Base-by-base conservation (phyloP, 2,329 filamentous ascomycete genomes). In the Ambrosiella xylebori region DNA sequence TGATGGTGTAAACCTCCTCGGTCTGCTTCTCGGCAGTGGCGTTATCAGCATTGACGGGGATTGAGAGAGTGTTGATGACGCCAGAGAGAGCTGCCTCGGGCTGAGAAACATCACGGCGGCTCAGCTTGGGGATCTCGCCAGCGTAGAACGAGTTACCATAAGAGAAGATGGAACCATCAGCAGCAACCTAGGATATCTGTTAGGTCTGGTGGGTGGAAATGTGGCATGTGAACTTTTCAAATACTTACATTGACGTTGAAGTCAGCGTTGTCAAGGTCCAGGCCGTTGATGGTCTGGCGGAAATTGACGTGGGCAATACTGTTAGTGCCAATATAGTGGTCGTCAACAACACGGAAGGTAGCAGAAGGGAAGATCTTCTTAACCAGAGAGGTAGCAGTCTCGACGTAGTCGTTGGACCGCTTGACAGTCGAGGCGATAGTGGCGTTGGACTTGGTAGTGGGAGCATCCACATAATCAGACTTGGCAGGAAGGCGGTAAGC, bases 261-360 rank as follows among this genome's bases (percentile, higher is more conserved):
- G 64, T 79, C 76, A 0, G 75, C 76, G 63, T 81, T 81, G 63
- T 81, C 79, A 60, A 82, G 74, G 61, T 81, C 79, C 27, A 81
- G 65, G 1, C 74, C 78, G 57, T 80, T 75, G 6, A 71, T 68
- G 0, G 77, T 81, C 67, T 82, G 79, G 67, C 76, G 78, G 64
- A 81, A 79, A 65, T 79, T 73, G 62, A 80, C 76, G 63, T 82
- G 79, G 0, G 71, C 71, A 60, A 82, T 70, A 7, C 78, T 77
- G 57, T 79, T 79, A 51, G 63, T 66, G n/a, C 78, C 73, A 9
- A 76, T 69, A 54, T 81, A 81, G 63, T 75, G 71, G 63, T 80
- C 77, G 0, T 71, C 65, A 0, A 75, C 73, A 6, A 78, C 61
- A 17, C 78, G 75, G 66, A 80, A 81, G 19, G 69, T 66, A 2